phyloP scores from a whole-genome alignment of 441 rosid genomes.

The Melastoma candidum region DNA sequence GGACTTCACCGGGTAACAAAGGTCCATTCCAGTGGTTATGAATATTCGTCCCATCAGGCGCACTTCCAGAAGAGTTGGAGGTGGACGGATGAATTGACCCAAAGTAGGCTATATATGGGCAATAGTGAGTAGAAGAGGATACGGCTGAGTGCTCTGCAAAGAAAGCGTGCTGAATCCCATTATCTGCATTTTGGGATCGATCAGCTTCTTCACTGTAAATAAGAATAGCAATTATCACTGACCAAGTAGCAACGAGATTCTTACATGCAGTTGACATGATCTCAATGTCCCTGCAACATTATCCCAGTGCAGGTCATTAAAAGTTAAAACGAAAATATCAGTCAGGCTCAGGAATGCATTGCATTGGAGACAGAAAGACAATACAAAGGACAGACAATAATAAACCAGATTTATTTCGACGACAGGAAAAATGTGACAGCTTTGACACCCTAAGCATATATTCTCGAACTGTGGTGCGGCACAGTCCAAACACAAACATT shows the following conservation, averaged over 20 bases:
- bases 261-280: slow-evolving; percentile 76
- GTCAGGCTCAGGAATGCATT: background rate
- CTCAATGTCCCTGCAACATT: slow-evolving; percentile 69
- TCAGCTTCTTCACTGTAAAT: slow-evolving; percentile 4
- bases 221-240: slow-evolving; percentile 6
- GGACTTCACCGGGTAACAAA: slow-evolving; percentile 31
- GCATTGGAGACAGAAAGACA: slow-evolving; percentile 6
- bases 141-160: slow-evolving; percentile 66
- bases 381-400: background rate
- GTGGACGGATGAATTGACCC: slow-evolving; percentile 84
- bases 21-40: slow-evolving; percentile 75
- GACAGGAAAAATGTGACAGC: background rate
- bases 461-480: background rate
- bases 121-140: slow-evolving; percentile 67
- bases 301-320: background rate
- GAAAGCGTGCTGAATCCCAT: slow-evolving; percentile 71
- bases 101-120: slow-evolving; percentile 83
- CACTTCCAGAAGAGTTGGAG: slow-evolving; percentile 53
- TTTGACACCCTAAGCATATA: background rate
- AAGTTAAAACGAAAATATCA: slow-evolving; percentile 3
- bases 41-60: slow-evolving; percentile 63
- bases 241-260: slow-evolving; percentile 19
- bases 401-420: background rate
- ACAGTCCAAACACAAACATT: background rate
- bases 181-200: slow-evolving; percentile 48